phyloP scores from a whole-genome alignment of 352 stramenopile species.

The Globisporangium polare region DNA sequence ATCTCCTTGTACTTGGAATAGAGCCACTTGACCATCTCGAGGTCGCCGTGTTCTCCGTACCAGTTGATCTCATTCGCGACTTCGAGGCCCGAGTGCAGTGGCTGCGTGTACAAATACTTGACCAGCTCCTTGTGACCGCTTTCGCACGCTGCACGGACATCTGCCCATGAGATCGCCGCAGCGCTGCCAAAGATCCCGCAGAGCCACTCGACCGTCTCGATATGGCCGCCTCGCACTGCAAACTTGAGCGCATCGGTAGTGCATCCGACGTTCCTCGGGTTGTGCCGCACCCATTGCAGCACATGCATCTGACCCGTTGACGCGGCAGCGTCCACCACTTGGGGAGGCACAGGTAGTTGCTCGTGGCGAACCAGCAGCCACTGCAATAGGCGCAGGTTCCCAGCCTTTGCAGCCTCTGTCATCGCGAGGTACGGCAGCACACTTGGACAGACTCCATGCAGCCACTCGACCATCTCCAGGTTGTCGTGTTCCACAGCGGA shows the following conservation, averaged over 20 bases:
- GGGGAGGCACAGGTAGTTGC: neutral
- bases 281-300: neutral
- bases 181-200: neutral
- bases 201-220: neutral
- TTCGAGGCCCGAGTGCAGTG: neutral
- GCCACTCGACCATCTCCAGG: slow-evolving; percentile 1
- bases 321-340: neutral
- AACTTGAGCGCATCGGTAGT: neutral
- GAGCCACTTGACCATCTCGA: slow-evolving; percentile 4
- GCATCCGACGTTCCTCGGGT: neutral
- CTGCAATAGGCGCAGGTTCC: neutral
- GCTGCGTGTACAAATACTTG: neutral
- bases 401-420: neutral
- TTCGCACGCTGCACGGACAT: neutral
- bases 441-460: neutral
- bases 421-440: neutral
- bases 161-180: neutral
- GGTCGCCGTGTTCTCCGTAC: neutral
- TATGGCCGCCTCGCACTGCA: neutral
- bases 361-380: neutral
- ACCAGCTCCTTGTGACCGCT: neutral
- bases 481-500: neutral
- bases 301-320: neutral
- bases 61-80: neutral
- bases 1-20: neutral